Base-by-base conservation (phyloP, 345 rosid species). In the Corchorus capsularis region DNA sequence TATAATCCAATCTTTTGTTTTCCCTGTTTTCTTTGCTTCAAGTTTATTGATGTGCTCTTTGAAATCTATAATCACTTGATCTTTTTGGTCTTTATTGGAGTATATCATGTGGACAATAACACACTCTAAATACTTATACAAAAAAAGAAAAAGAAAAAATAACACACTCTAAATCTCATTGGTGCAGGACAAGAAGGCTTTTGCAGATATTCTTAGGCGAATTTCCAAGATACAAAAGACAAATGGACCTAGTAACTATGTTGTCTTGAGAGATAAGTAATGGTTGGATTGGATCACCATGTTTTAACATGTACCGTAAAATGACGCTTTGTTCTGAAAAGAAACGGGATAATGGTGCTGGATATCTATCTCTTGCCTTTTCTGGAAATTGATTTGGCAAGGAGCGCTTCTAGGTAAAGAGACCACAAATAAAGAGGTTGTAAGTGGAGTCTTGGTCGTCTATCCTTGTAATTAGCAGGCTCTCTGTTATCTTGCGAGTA, bases 181-280 rank as follows among this genome's bases (percentile, higher is more conserved):
- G 78, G 10, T 81, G 82, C 89, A 94, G 98, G 98, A 93, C 80
- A 92, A 93, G 89, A 85, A 78, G 56, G 98, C 92, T 5, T 94
- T 93, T 57, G 97, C 97, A 0, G 93, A 82, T 12, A 89, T 88
- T 73, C 84, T 94, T 74, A 91, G 89, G 89, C 89, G 86, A 80
- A 94, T 94, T 77, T 93, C 97, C 2, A 93, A 86, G 88, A 94
- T 94, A 60, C 97, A 90, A 81, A 94, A 94, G 90, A 94, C 88
- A 49, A 86, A 84, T 16, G 93, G 90, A 65, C 75, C 94, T 53
- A 89, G 66, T 78, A 94, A 77, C 86, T 90, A 81, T 7, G 98
- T 94, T 27, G 90, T 93, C 56, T 80, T 94, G 88, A 89, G 94
- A 80, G 94, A 85, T 15, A 90, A 84, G 76, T 87, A 82, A 85